Conservation (phyloP, 2,329 filamentous ascomycete species). For the Colletotrichum higginsianum region DNA sequence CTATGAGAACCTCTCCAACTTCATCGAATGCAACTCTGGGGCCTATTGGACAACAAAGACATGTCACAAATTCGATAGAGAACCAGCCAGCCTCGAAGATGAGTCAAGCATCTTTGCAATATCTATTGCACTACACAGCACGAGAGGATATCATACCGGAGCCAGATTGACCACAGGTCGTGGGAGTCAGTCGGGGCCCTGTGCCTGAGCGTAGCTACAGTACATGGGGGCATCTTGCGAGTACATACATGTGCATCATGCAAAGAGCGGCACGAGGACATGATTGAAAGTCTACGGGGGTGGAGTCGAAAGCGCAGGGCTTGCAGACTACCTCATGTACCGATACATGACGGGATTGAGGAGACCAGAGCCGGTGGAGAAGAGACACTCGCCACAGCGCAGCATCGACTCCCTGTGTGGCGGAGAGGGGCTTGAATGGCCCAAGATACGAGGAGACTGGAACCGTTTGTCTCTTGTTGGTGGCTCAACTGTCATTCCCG, state of each 20-base stretch:
- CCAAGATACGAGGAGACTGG: slow-evolving; percentile 27
- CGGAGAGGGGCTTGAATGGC: slow-evolving; percentile 22
- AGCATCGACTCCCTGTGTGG: neutral
- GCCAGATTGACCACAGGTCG: neutral
- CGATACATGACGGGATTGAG: slow-evolving; percentile 24
- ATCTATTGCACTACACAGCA: neutral
- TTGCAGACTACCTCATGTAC: slow-evolving; percentile 27
- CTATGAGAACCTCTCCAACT: neutral
- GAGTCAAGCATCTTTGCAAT: neutral
- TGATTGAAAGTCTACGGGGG: slow-evolving; percentile 2
- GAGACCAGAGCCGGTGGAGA: slow-evolving; percentile 3
- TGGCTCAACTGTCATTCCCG: slow-evolving; percentile 26
- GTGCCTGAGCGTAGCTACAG: slow-evolving; percentile 19
- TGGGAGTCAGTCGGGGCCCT: slow-evolving; percentile 4
- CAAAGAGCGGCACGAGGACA: slow-evolving; percentile 31
- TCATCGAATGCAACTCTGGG: slow-evolving; percentile 7
- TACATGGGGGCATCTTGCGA: slow-evolving; percentile 2
- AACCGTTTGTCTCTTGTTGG: slow-evolving; percentile 4
- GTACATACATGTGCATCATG: slow-evolving; percentile 27
- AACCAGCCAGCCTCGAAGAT: neutral
- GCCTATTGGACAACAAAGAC: slow-evolving; percentile 8
- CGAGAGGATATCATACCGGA: neutral
- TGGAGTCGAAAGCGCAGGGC: slow-evolving; percentile 29
- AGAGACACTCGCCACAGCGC: slow-evolving; percentile 27
- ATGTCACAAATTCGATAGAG: neutral